Base-by-base conservation (phyloP, 305 asterid genomes). In the Andrographis paniculata region DNA sequence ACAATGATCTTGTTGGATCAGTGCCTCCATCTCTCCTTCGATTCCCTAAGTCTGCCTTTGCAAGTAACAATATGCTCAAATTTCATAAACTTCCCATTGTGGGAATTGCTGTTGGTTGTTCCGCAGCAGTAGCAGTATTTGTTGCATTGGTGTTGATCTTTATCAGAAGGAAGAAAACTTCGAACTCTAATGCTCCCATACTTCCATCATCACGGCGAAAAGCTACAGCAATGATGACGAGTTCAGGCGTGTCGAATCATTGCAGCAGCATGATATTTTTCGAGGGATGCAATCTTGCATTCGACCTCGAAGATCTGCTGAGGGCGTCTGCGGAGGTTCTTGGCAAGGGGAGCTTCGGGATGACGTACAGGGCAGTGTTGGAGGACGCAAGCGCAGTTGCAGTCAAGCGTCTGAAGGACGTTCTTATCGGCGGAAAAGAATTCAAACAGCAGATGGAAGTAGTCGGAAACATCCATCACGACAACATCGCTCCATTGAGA, bases 251-350 rank as follows among this genome's bases (percentile, higher is more conserved):
- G 28, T 68, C 67, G 53, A 80, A 78, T 46, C 84, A 74, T 1
- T 73, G 62, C 45, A 79, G 82, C 45, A 75, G 64, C 65, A 48
- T 86, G 55, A 72, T 70, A 52, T 86, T 86, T 75, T 86, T 86
- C 40, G 89, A 86, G 74, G 96, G 93, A 37, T 75, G 89, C 59
- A 74, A 66, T 35, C 79, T 59, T 61, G 89, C 84, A 11, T 86
- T 86, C 44, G 42, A 37, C 17, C 17, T 37, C 4, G 42, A 37
- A 14, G 42, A 37, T 37, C 14, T 37, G 42, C 14, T 37, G 42
- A 37, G 16, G 42, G 42, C 17, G 14, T 37, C 42, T 37, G 42
- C 42, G 14, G 17, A 37, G 17, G 16, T 37, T 13, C 42, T 37
- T n/a, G 42, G 42, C 17, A 37, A 37, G 17, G 42, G 42, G 15